These are phyloP conservation scores for Lunasporangiospora selenospora DNA, from an alignment of 192 early-diverging fungal species.

Conservation along the genomic window DNA sequence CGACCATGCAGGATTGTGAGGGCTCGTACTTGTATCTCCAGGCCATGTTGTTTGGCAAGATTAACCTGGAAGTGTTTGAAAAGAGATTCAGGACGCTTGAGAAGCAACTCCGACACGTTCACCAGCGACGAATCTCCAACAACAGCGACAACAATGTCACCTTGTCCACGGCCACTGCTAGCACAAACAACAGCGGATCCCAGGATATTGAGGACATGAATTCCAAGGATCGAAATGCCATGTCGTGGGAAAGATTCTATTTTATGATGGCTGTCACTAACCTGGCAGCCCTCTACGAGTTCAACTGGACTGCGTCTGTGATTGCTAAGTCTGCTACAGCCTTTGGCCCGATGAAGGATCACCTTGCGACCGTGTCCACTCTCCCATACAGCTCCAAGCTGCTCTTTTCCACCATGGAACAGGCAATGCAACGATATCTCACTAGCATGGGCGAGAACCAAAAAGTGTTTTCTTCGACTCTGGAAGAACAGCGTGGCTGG, in stretches of 20 bases:
- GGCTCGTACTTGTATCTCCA: slow-evolving; percentile 55
- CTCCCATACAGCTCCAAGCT: slow-evolving; percentile 47
- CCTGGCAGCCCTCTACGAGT: slow-evolving; percentile 56
- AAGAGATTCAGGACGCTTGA: slow-evolving; percentile 29
- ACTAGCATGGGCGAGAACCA: slow-evolving; percentile 3
- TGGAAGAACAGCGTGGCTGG: slow-evolving; percentile 48
- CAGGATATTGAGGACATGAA: no score
- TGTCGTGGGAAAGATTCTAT: slow-evolving; percentile 50
- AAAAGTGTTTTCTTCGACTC: not conserved
- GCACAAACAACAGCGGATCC: no score
- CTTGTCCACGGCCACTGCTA: not conserved
- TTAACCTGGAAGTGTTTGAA: slow-evolving; percentile 60
- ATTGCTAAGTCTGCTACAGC: slow-evolving; percentile 27
- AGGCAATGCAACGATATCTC: slow-evolving; percentile 46
- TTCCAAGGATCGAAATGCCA: no score
- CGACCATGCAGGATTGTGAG: slow-evolving; percentile 29
- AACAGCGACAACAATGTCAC: no score
- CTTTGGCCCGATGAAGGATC: slow-evolving; percentile 9
- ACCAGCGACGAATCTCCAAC: not conserved
- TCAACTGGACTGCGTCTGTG: slow-evolving; percentile 46
- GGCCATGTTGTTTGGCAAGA: slow-evolving; percentile 66
- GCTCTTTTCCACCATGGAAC: slow-evolving; percentile 44
- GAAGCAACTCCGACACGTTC: slow-evolving; percentile 20
- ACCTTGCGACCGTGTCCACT: slow-evolving; percentile 25
- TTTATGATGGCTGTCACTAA: slow-evolving; percentile 55